phyloP scores from a whole-genome alignment of 768 basidiomycete genomes.

The Peribolospora kevripleyi region DNA sequence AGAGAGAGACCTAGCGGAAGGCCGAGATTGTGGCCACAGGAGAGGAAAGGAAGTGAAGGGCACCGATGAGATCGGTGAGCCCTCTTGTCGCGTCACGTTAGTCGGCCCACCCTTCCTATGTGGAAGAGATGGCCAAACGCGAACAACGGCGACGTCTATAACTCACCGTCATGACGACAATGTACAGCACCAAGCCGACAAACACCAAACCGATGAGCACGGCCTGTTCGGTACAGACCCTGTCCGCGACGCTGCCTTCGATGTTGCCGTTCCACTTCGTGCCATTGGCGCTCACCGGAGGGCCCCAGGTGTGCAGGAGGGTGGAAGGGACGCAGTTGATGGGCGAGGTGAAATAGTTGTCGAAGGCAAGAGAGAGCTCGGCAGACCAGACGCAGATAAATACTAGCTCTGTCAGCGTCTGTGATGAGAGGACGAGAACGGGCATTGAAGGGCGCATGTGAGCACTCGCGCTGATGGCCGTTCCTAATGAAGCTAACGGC shows the following conservation, averaged over 20 bases:
- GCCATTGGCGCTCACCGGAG: slow-evolving; percentile 7
- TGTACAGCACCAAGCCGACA: slow-evolving; percentile 53
- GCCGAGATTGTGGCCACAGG: too few species aligned
- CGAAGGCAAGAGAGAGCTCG: slow-evolving; percentile 61
- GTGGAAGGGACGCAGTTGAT: slow-evolving; percentile 42
- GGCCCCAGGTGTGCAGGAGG: slow-evolving; percentile 11
- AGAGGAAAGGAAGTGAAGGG: too few species aligned
- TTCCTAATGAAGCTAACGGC: neutral
- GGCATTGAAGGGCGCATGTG: neutral
- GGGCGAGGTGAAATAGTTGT: slow-evolving; percentile 72
- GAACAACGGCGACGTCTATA: neutral
- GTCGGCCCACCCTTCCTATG: too few species aligned
- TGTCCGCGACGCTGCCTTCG: slow-evolving; percentile 19
- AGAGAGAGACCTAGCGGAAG: slow-evolving; percentile 1
- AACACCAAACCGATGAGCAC: slow-evolving; percentile 54
- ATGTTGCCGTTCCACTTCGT: slow-evolving; percentile 14
- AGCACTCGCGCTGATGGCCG: neutral
- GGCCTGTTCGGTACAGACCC: slow-evolving; percentile 49
- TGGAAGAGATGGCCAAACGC: neutral
- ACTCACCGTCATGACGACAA: slow-evolving; percentile 50
- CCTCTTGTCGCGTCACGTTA: too few species aligned
- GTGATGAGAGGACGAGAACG: slow-evolving; percentile 20
- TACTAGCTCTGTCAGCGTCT: slow-evolving; percentile 65
- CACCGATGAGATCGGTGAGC: too few species aligned
- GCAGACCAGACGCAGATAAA: slow-evolving; percentile 85